Conservation (phyloP, 1,139 yeast genomes). For the Yamadazyma diospyri region DNA sequence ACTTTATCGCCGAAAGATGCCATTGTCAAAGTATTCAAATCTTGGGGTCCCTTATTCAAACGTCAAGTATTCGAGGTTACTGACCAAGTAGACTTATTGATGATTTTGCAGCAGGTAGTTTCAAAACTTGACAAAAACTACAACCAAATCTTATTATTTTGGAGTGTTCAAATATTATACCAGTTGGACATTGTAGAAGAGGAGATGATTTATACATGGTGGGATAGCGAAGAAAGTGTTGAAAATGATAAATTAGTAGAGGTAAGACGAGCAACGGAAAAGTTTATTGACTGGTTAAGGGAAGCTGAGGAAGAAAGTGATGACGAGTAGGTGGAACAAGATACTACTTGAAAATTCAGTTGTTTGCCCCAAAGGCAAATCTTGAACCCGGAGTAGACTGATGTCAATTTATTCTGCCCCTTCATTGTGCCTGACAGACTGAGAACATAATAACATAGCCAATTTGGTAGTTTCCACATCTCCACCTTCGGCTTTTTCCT, state of each 20-base stretch:
- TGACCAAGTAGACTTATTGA: constrained; percentile 74
- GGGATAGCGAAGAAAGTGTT: constrained; percentile 50
- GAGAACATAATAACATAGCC: too few species aligned
- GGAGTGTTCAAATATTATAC: constrained; percentile 66
- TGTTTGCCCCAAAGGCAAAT: too few species aligned
- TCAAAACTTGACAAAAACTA: constrained; percentile 24
- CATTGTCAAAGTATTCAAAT: constrained; percentile 63
- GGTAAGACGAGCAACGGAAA: constrained; percentile 57
- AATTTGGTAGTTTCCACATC: too few species aligned
- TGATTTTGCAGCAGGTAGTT: constrained; percentile 52
- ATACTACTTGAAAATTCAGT: too few species aligned
- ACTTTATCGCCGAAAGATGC: constrained; percentile 77
- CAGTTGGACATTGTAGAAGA: constrained; percentile 81
- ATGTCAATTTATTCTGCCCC: background rate
- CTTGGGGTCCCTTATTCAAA: constrained; percentile 77
- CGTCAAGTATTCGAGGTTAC: constrained; percentile 78
- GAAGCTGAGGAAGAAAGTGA: constrained; percentile 89
- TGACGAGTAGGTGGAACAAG: too few species aligned
- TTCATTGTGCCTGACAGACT: background rate
- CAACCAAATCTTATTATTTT: constrained; percentile 55
- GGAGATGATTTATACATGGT: constrained; percentile 78
- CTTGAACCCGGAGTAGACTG: too few species aligned
- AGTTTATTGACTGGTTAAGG: constrained; percentile 83
- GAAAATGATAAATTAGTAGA: constrained; percentile 39
- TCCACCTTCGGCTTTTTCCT: too few species aligned